A percentile compares a stretch with the other conserved stretches of the same genome.
Conservation (phyloP, 805 yeast species). For the Alloascoidea africana region DNA sequence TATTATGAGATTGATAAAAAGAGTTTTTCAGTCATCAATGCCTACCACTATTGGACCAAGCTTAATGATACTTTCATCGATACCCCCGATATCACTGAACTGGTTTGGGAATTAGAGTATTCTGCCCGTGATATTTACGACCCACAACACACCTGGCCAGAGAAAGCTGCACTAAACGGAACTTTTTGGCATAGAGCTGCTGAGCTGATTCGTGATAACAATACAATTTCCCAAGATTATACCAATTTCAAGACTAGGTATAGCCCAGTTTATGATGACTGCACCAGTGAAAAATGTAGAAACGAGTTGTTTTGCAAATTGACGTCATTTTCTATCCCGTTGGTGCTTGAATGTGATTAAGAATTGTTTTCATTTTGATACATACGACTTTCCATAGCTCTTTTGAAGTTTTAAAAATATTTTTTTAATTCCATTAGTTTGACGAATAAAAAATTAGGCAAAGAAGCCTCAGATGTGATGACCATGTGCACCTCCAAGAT, state of each 20-base stretch:
- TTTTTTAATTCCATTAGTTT: too few species aligned
- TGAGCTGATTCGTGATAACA: slow-evolving; percentile 24
- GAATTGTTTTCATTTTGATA: too few species aligned
- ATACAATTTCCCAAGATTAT: slow-evolving; percentile 32
- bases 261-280: slow-evolving; percentile 38
- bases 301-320: slow-evolving; percentile 25
- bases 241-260: slow-evolving; percentile 33
- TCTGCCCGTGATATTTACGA: slow-evolving; percentile 47
- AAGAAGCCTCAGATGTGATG: too few species aligned
- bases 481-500: too few species aligned
- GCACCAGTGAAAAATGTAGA: slow-evolving; percentile 22
- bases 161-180: slow-evolving; percentile 42
- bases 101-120: slow-evolving; percentile 49
- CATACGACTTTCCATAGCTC: too few species aligned
- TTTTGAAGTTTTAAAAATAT: too few species aligned
- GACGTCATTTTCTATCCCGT: slow-evolving; percentile 17
- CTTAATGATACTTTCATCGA: slow-evolving; percentile 37
- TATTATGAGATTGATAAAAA: slow-evolving; percentile 51
- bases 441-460: too few species aligned
- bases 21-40: slow-evolving; percentile 45
- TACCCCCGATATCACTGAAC: slow-evolving; percentile 35
- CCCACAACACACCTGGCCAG: slow-evolving; percentile 39
- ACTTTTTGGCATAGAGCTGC: slow-evolving; percentile 53
- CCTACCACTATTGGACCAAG: slow-evolving; percentile 41
- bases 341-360: slow-evolving; percentile 1